A percentile compares a stretch with the other conserved stretches of the same genome.
These are phyloP conservation scores for Paraphoma sp. DNA, from an alignment of 2,329 filamentous ascomycete species.

Conservation along the genomic window DNA sequence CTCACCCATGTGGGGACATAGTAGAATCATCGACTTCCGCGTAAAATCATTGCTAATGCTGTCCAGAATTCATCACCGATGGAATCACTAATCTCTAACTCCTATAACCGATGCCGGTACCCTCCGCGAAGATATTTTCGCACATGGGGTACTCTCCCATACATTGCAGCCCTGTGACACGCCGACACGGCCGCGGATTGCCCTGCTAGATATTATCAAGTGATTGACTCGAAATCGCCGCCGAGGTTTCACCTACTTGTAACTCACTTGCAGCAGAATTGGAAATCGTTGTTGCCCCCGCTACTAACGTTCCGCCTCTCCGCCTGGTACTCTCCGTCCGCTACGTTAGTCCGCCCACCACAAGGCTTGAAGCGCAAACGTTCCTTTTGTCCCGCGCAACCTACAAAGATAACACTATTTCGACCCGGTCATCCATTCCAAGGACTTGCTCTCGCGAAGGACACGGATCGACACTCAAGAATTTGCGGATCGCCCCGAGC, in stretches of 20 bases:
- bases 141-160: not conserved
- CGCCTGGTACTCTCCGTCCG: constrained; percentile 11
- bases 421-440: not conserved
- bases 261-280: not conserved
- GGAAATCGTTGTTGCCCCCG: constrained; percentile 3
- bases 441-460: not conserved
- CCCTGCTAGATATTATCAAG: not conserved
- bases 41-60: constrained; percentile 25
- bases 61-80: constrained; percentile 5
- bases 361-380: constrained; percentile 9
- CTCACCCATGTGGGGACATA: constrained; percentile 14
- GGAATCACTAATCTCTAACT: constrained; percentile 11
- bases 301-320: constrained; percentile 13
- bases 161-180: constrained; percentile 1
- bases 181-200: constrained; percentile 9
- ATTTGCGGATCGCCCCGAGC: not conserved
- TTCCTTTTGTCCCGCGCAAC: constrained; percentile 21
- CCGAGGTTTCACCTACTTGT: not conserved
- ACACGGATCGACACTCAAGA: not conserved
- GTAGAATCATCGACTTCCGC: constrained; percentile 15
- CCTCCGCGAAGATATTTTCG: constrained; percentile 5
- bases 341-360: constrained; percentile 10
- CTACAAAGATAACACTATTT: not conserved
- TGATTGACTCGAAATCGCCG: not conserved
- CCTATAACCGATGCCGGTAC: constrained; percentile 14